Percentiles rank a stretch among this genome's conserved stretches.
phyloP scores from a whole-genome alignment of 257 asterid genomes.

The Plantago ovata region DNA sequence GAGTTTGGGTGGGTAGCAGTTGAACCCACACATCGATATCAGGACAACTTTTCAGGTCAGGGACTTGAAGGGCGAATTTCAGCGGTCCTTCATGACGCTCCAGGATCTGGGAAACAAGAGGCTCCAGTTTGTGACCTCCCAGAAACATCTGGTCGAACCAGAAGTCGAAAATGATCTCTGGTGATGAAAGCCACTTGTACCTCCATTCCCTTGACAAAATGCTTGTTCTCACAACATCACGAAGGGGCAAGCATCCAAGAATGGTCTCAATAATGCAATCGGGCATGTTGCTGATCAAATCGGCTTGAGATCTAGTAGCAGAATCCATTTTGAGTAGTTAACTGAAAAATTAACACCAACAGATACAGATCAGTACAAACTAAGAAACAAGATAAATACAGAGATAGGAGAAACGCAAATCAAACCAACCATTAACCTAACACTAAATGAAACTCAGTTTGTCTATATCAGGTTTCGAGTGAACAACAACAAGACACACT shows the following conservation, averaged over 20 bases:
- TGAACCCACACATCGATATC: conserved; percentile 27
- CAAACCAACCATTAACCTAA: not conserved
- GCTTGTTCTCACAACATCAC: conserved; percentile 29
- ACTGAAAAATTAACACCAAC: conserved; percentile 13
- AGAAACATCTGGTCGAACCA: conserved; percentile 21
- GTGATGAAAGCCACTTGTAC: conserved; percentile 30
- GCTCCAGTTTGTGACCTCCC: conserved; percentile 21
- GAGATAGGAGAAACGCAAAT: not conserved
- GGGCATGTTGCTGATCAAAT: conserved; percentile 28
- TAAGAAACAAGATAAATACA: not conserved
- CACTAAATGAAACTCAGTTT: not conserved
- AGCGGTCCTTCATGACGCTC: conserved; percentile 25
- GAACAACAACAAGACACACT: not conserved
- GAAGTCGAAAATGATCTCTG: conserved; percentile 18
- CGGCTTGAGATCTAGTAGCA: conserved; percentile 7
- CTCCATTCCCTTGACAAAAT: conserved; percentile 34
- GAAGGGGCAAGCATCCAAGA: conserved; percentile 26
- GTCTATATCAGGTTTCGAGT: too few species aligned
- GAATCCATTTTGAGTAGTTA: conserved; percentile 4
- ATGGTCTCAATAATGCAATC: conserved; percentile 24
- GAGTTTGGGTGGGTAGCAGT: conserved; percentile 17
- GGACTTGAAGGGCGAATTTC: conserved; percentile 23
- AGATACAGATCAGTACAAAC: not conserved
- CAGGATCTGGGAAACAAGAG: conserved; percentile 22
- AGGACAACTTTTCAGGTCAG: conserved; percentile 19